A percentile compares a stretch with the other conserved stretches of the same genome.
Conservation (phyloP, 2,329 filamentous ascomycete species). For the Periconia digitata region DNA sequence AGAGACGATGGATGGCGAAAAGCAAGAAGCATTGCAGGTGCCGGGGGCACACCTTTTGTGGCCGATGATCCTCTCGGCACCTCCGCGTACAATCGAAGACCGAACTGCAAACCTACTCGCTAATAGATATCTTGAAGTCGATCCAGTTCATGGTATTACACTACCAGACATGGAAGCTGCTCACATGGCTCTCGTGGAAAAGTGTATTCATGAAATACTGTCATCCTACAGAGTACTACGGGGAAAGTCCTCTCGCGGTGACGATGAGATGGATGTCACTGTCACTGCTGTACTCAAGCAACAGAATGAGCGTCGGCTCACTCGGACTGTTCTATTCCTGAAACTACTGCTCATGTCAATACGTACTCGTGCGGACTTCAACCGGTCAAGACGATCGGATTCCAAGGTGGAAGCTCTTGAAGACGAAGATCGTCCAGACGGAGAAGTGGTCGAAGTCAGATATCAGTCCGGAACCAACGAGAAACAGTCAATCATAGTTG, state of each 20-base stretch:
- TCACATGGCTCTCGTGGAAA: slow-evolving; percentile 71
- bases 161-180: slow-evolving; percentile 55
- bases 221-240: slow-evolving; percentile 22
- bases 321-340: slow-evolving; percentile 37
- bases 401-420: slow-evolving; percentile 38
- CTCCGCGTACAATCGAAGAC: slow-evolving; percentile 65
- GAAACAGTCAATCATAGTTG: slow-evolving; percentile 65
- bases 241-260: neutral
- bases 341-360: slow-evolving; percentile 35
- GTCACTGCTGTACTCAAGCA: slow-evolving; percentile 27
- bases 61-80: slow-evolving; percentile 74
- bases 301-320: slow-evolving; percentile 28
- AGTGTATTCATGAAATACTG: slow-evolving; percentile 67
- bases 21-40: slow-evolving; percentile 48
- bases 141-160: slow-evolving; percentile 41
- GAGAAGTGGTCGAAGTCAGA: slow-evolving; percentile 66
- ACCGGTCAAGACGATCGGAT: slow-evolving; percentile 31
- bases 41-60: slow-evolving; percentile 73
- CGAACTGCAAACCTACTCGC: slow-evolving; percentile 72
- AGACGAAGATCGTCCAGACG: slow-evolving; percentile 57
- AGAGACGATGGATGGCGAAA: slow-evolving; percentile 18
- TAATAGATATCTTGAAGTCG: slow-evolving; percentile 66
- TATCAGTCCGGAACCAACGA: slow-evolving; percentile 71
- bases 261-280: slow-evolving; percentile 15
- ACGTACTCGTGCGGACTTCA: slow-evolving; percentile 35